Base-by-base conservation (phyloP, 768 basidiomycete genomes). In the Ramaria rubella region DNA sequence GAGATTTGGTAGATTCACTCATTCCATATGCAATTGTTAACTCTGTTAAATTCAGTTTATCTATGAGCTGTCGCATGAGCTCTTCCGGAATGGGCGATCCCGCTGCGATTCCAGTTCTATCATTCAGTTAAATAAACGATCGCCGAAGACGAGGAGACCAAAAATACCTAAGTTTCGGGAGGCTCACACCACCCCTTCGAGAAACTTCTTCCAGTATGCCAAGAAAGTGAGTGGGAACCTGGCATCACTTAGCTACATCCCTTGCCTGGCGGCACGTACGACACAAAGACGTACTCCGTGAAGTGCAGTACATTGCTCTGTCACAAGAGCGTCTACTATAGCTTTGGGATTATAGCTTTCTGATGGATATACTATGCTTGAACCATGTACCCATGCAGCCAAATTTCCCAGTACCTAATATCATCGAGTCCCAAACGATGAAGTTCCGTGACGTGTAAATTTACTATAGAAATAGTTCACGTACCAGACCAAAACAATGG, bases 1-100 rank as follows among this genome's bases (percentile, higher is more conserved):
- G 6, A 29, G 31, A 31, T 36, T 36, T 15, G 27, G 45, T 23
- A 26, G 23, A 78, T 85, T 58, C 59, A 92, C 90, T 91, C 90
- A 92, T 92, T 56, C 90, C 90, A 68, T 89, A 92, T 11, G 85
- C 88, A 57, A 81, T 84, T 0, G 90, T 90, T 38, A 92, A 68
- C 42, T 89, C 86, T 5, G 64, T 74, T 36, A 92, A 66, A 62
- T 89, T 86, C 55, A 92, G 62, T 62, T 81, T 81, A 21, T 73
- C 67, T 21, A 88, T 87, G 29, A 92, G 75, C 36, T 75, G 77
- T 59, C 76, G 82, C 90, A 92, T 91, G 44, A 92, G 69, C 49
- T 87, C 81, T 36, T 86, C 90, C 5, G 90, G 90, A 31, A 91
- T 73, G 0, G 88, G 78, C 0, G 88, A 85, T 1, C 90, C 90